Base-by-base conservation (phyloP, 2,329 filamentous ascomycete species). In the Colletotrichum cuscutae region DNA sequence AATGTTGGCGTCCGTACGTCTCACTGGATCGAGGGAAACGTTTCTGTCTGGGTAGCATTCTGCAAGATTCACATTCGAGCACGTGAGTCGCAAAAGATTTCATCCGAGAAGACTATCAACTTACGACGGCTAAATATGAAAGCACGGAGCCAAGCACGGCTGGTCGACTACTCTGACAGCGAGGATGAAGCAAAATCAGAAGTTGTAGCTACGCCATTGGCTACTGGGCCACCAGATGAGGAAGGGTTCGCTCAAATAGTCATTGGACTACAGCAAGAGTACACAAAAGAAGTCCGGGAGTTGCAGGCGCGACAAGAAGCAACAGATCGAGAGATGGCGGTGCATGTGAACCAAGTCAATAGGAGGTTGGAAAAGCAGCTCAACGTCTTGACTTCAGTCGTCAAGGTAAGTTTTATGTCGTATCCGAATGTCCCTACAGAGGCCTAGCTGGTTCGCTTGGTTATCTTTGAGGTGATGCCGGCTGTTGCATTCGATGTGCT, bases 171-270 rank as follows among this genome's bases (percentile, higher is more conserved):
- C 5, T 49, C 42, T 7, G 42, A 49, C 19, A 49, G 19, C 19
- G 19, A 49, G 19, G 42, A 22, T 22, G 42, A n/a, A 19, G 7
- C 42, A 9, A 8, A 49, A 22, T n/a, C 42, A 11, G 42, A 49
- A n/a, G 7, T 5, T 11, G 8, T 2, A n/a, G 11, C 30, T 8
- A 26, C 1, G 5, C 42, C 19, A 54, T 26, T 5, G 8, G 32
- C 64, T 13, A 37, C 65, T 6, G 52, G 62, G 28, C 66, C 58
- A 8, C 28, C 11, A 4, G 30, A 24, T 35, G 64, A 58, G 22
- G 68, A 68, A n/a, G 69, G 68, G 30, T 30, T 71, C 3, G 65
- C 69, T 1, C 30, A 30, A 15, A 63, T 68, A 58, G 69, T 72
- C 7, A 65, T 72, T 2, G 53, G 32, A 11, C 30, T 72, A 24